Evolutionary conservation across 495 filamentous ascomycete genomes (phyloP).

Genomic region (Neurospora sublineolata): DNA sequence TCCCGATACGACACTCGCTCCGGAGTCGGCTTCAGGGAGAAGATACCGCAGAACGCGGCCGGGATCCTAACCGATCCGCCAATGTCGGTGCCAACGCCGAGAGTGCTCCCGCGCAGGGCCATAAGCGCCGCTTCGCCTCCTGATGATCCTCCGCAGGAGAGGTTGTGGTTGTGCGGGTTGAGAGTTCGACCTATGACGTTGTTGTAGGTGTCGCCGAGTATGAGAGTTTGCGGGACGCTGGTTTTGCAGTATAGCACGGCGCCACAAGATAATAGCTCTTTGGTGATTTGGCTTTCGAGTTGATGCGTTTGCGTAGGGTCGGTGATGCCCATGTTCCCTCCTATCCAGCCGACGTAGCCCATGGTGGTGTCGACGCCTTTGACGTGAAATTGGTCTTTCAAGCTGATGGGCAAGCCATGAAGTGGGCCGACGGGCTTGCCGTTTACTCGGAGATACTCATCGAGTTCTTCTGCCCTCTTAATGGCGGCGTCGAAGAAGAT

Average conservation of each 20-base stretch:
- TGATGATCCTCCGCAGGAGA: constrained; percentile 52
- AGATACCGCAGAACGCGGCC: constrained; percentile 46
- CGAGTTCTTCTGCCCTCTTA: constrained; percentile 44
- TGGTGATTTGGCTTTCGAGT: constrained; percentile 33
- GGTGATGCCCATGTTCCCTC: constrained; percentile 41
- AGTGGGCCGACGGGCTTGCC: constrained; percentile 46
- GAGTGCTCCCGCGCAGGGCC: constrained; percentile 29
- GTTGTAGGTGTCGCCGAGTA: constrained; percentile 45
- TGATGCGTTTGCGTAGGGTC: constrained; percentile 37
- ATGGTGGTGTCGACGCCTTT: constrained; percentile 39
- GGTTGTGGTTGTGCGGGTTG: constrained; percentile 48
- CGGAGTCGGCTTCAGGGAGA: constrained; percentile 46
- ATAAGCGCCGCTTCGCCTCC: constrained; percentile 47
- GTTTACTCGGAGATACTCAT: constrained; percentile 36
- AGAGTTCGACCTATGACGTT: constrained; percentile 55
- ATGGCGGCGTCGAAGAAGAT: constrained; percentile 53
- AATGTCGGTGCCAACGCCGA: constrained; percentile 54
- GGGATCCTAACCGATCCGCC: constrained; percentile 56
- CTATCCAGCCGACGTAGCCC: constrained; percentile 23
- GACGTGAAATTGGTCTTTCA: constrained; percentile 59
- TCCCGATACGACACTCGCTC: constrained; percentile 42
- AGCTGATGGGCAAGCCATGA: constrained; percentile 54
- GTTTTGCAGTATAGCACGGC: constrained; percentile 57
- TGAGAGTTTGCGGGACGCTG: constrained; percentile 45
- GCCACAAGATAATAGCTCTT: constrained; percentile 27